phyloP scores from a whole-genome alignment of 192 early-diverging fungal genomes.

The Dissophora globulifera region DNA sequence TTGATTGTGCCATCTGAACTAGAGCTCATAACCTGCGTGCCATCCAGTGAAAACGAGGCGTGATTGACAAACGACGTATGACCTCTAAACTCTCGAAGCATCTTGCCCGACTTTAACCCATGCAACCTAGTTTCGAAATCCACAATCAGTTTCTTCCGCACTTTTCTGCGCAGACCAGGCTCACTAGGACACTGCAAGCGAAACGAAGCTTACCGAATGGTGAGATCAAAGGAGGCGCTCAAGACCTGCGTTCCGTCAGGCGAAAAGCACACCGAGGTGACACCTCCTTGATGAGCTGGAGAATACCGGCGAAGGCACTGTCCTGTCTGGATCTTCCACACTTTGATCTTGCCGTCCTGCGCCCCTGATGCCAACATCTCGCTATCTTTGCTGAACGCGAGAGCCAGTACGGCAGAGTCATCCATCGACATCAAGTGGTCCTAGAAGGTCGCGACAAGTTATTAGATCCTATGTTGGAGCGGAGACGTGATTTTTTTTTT shows the following conservation, averaged over 20 bases:
- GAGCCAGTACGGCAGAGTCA: conserved; percentile 71
- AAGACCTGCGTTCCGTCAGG: conserved; percentile 84
- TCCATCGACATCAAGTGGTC: conserved; percentile 96
- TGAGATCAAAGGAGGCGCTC: conserved; percentile 82
- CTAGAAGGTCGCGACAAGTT: conserved; percentile 27
- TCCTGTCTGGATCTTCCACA: conserved; percentile 88
- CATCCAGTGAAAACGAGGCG: conserved; percentile 78
- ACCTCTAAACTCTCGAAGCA: conserved; percentile 90
- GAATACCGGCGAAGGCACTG: conserved; percentile 75
- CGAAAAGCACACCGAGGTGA: conserved; percentile 83
- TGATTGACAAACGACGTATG: conserved; percentile 91
- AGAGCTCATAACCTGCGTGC: conserved; percentile 76
- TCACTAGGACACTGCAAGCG: too few relatives aligned
- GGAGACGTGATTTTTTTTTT: too few relatives aligned
- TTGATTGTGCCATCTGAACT: conserved; percentile 90
- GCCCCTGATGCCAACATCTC: conserved; percentile 86
- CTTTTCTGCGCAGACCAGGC: background rate
- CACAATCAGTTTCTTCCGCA: background rate
- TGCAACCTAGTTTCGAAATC: too few relatives aligned
- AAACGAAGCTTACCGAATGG: conserved; percentile 71
- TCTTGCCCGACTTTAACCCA: conserved; percentile 93
- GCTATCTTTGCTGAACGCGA: conserved; percentile 83
- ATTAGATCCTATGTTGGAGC: background rate
- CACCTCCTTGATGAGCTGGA: conserved; percentile 86
- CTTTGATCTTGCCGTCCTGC: conserved; percentile 86